Evolutionary conservation across 1,284 basidiomycete species (phyloP).

Genomic region (Xerocomus amazonicus): DNA sequence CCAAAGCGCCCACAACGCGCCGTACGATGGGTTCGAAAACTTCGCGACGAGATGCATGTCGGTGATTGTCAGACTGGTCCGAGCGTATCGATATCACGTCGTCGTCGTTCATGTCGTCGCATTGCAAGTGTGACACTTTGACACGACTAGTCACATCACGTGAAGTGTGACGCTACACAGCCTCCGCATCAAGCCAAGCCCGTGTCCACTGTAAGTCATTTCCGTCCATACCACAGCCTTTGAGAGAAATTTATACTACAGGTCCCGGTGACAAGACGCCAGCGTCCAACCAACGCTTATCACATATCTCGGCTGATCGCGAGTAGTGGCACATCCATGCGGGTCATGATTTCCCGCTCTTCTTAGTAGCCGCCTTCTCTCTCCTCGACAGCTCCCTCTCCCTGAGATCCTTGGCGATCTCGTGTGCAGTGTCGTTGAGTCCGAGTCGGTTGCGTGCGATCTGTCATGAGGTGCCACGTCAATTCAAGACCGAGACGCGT

Average conservation of each 20-base stretch:
- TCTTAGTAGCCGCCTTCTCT: slow-evolving; percentile 45
- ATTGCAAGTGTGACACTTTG: slow-evolving; percentile 13
- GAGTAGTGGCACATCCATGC: not conserved
- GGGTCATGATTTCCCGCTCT: slow-evolving; percentile 32
- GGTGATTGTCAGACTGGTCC: slow-evolving; percentile 31
- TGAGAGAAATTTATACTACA: not conserved
- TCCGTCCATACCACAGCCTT: slow-evolving; percentile 8
- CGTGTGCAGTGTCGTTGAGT: slow-evolving; percentile 87
- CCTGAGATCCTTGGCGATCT: slow-evolving; percentile 70
- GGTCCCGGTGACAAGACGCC: not conserved
- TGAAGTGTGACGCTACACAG: slow-evolving; percentile 12
- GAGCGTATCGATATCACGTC: slow-evolving; percentile 39
- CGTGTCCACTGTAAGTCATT: slow-evolving; percentile 8
- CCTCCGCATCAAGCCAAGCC: not conserved
- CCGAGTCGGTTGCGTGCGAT: slow-evolving; percentile 92
- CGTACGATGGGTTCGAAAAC: slow-evolving; percentile 65
- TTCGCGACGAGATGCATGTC: slow-evolving; percentile 36
- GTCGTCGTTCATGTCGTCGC: slow-evolving; percentile 26
- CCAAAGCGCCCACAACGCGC: slow-evolving; percentile 72
- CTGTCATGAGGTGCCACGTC: slow-evolving; percentile 36
- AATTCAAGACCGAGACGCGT: slow-evolving; percentile 2
- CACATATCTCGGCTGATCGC: not conserved
- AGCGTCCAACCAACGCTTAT: not conserved
- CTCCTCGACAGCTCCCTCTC: slow-evolving; percentile 56
- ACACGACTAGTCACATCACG: slow-evolving; percentile 31